Evolutionary conservation across 2,329 filamentous ascomycete species (phyloP).

Genomic region (Xylariaceae sp.): DNA sequence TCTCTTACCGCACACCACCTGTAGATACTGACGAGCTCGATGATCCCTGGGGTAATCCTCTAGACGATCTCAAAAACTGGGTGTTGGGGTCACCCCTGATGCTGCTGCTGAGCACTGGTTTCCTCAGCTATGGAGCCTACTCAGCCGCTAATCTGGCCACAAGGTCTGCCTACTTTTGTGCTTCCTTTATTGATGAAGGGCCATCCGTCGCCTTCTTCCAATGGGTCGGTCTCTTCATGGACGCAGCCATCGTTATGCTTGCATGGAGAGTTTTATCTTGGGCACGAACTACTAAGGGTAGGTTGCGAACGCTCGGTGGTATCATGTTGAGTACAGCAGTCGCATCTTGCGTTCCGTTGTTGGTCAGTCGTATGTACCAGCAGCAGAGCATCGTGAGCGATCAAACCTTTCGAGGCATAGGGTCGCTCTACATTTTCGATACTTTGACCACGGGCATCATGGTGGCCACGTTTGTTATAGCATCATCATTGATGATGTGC

Average conservation of each 20-base stretch:
- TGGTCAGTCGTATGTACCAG: conserved; percentile 30
- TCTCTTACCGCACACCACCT: conserved; percentile 33
- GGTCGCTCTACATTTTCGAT: conserved; percentile 46
- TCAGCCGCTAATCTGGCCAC: conserved; percentile 35
- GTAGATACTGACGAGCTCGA: conserved; percentile 44
- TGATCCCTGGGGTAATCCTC: conserved; percentile 39
- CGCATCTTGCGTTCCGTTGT: conserved; percentile 35
- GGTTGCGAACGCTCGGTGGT: conserved; percentile 42
- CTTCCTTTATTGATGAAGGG: conserved; percentile 38
- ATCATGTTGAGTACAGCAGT: conserved; percentile 41
- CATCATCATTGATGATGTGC: conserved; percentile 43
- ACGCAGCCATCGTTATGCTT: conserved; percentile 44
- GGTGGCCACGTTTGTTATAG: conserved; percentile 42
- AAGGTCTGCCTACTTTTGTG: conserved; percentile 51
- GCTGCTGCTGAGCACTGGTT: conserved; percentile 33
- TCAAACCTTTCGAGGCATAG: conserved; percentile 33
- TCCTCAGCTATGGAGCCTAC: conserved; percentile 43
- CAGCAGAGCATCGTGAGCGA: conserved; percentile 22
- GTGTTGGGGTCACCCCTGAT: conserved; percentile 39
- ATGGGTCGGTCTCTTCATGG: conserved; percentile 41
- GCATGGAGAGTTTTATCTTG: conserved; percentile 50
- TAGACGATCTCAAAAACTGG: conserved; percentile 47
- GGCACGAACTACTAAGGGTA: conserved; percentile 44
- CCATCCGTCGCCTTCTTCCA: conserved; percentile 39
- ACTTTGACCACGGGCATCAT: conserved; percentile 45